Conservation (phyloP, 441 rosid species). For the Syzygium syzygioides region DNA sequence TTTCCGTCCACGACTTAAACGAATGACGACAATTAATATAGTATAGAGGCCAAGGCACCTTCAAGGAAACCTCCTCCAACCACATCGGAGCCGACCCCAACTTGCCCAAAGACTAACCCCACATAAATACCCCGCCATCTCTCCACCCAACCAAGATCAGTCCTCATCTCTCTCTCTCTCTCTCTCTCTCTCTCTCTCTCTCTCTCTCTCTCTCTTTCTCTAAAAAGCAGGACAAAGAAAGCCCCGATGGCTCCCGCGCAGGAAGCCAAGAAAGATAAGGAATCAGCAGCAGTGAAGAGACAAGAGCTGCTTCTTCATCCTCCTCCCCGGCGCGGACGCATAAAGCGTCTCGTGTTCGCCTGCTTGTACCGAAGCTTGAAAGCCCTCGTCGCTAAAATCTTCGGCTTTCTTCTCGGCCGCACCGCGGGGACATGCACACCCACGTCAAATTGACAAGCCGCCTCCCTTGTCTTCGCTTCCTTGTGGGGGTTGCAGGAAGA, state of each 20-base stretch:
- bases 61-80: background rate
- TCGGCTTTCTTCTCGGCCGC: background rate
- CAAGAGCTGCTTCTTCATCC: background rate
- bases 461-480: background rate
- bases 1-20: background rate
- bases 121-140: background rate
- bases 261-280: background rate
- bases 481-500: background rate
- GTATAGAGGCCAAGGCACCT: background rate
- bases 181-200: background rate
- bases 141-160: background rate
- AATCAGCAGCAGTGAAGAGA: background rate
- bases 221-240: background rate
- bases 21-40: background rate
- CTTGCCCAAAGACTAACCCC: background rate
- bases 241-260: background rate
- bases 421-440: background rate
- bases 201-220: background rate
- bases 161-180: background rate
- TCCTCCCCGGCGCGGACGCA: background rate
- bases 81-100: background rate
- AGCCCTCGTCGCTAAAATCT: background rate
- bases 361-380: background rate
- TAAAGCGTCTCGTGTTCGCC: background rate
- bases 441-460: background rate